Conservation (phyloP, 1,284 basidiomycete species). For the Sutorius eximius region DNA sequence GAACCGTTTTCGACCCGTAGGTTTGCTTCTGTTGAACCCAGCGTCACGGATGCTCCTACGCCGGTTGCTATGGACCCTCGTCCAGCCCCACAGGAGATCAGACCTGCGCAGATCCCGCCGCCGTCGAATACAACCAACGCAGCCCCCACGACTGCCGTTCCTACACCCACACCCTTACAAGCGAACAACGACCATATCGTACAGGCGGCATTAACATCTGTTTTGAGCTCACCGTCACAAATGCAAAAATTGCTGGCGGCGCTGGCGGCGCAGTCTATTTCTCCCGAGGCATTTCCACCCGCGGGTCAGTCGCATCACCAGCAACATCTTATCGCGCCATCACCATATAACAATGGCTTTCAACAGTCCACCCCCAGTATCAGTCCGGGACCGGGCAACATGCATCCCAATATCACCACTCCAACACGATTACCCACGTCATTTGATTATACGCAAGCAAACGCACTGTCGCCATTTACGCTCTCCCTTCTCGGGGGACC, state of each 20-base stretch:
- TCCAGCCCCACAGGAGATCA: slow-evolving; percentile 7
- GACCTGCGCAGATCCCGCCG: not conserved
- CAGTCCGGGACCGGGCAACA: not conserved
- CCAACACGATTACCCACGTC: slow-evolving; percentile 12
- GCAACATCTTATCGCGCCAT: slow-evolving; percentile 36
- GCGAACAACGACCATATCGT: slow-evolving; percentile 48
- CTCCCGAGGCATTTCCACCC: slow-evolving; percentile 24
- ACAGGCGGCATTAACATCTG: slow-evolving; percentile 58
- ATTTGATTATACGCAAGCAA: slow-evolving; percentile 16
- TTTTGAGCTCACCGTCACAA: slow-evolving; percentile 63
- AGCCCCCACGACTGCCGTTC: slow-evolving; percentile 9
- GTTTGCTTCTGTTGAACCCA: slow-evolving; percentile 28
- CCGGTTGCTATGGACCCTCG: slow-evolving; percentile 12
- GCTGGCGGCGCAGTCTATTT: slow-evolving; percentile 34
- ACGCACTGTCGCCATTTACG: slow-evolving; percentile 23
- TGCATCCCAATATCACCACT: not conserved
- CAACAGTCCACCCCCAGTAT: slow-evolving; percentile 14
- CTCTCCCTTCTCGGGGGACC: slow-evolving; percentile 18
- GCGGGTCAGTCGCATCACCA: slow-evolving; percentile 18
- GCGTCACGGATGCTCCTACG: slow-evolving; percentile 23
- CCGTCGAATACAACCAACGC: slow-evolving; percentile 9
- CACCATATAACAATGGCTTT: slow-evolving; percentile 29
- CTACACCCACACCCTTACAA: slow-evolving; percentile 13
- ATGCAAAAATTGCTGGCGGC: slow-evolving; percentile 71
- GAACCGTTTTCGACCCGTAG: slow-evolving; percentile 29